A percentile compares a stretch with the other conserved stretches of the same genome.
phyloP scores from a whole-genome alignment of 345 rosid genomes.

The Camelina hispida region DNA sequence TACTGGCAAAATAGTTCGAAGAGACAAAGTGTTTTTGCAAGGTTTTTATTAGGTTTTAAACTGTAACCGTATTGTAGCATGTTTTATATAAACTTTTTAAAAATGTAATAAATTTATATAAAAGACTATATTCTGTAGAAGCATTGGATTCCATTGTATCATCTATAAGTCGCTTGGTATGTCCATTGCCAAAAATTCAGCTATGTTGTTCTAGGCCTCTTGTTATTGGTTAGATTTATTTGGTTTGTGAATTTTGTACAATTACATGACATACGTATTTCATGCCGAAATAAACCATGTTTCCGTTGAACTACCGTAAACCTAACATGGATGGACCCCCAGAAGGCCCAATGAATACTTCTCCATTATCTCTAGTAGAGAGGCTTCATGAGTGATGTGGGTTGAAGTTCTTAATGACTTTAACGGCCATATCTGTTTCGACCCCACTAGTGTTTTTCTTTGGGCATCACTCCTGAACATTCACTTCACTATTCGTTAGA shows the following conservation, averaged over 20 bases:
- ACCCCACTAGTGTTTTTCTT: not conserved
- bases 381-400: not conserved
- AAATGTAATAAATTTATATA: too few relatives aligned
- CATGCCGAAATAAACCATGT: not conserved
- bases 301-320: not conserved
- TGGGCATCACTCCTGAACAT: slow-evolving; percentile 2
- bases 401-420: not conserved
- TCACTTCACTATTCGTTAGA: not conserved
- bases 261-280: not conserved
- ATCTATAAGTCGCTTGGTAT: too few relatives aligned
- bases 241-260: not conserved
- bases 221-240: too few relatives aligned
- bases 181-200: too few relatives aligned
- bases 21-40: not conserved
- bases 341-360: not conserved
- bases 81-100: too few relatives aligned
- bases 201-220: too few relatives aligned
- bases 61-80: not conserved
- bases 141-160: too few relatives aligned
- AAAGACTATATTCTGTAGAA: too few relatives aligned
- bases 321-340: not conserved
- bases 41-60: not conserved
- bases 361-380: not conserved
- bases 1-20: not conserved
- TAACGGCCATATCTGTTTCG: not conserved